Evolutionary conservation across 768 basidiomycete species (phyloP).

Genomic region (Gyrodon lividus): DNA sequence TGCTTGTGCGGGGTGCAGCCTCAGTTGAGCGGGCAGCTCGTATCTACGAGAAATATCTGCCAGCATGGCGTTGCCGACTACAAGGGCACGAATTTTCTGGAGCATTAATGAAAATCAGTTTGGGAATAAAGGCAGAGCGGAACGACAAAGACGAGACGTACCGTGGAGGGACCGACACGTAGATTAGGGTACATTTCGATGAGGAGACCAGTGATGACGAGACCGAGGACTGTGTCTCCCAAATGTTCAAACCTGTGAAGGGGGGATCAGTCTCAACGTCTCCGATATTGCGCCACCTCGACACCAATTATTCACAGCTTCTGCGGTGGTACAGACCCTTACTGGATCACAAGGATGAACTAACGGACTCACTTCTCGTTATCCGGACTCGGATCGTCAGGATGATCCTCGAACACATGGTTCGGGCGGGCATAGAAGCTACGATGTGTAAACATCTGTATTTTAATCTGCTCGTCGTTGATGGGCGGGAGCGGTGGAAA

Average conservation of each 20-base stretch:
- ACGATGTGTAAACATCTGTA: constrained; percentile 74
- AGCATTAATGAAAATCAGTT: neutral
- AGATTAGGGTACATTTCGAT: constrained; percentile 63
- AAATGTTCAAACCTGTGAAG: constrained; percentile 65
- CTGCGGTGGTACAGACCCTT: neutral
- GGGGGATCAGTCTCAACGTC: neutral
- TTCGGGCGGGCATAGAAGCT: constrained; percentile 68
- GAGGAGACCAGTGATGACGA: constrained; percentile 66
- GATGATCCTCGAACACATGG: constrained; percentile 73
- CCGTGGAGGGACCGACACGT: constrained; percentile 77
- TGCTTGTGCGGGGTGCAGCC: constrained; percentile 69
- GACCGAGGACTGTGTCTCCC: constrained; percentile 70
- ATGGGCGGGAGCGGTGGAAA: constrained; percentile 64
- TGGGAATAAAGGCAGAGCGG: neutral
- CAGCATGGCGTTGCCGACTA: constrained; percentile 73
- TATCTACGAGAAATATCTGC: constrained; percentile 71
- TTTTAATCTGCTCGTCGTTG: constrained; percentile 39
- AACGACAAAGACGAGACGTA: constrained; percentile 30
- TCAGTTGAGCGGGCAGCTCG: constrained; percentile 57
- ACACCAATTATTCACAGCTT: too few species aligned
- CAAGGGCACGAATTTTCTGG: constrained; percentile 76
- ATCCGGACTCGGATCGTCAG: constrained; percentile 72
- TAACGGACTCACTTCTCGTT: constrained; percentile 66
- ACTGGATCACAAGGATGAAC: neutral
- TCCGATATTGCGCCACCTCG: too few species aligned